These are phyloP conservation scores for Globisporangium nunn DNA, from an alignment of 352 stramenopile species.

Conservation along the genomic window DNA sequence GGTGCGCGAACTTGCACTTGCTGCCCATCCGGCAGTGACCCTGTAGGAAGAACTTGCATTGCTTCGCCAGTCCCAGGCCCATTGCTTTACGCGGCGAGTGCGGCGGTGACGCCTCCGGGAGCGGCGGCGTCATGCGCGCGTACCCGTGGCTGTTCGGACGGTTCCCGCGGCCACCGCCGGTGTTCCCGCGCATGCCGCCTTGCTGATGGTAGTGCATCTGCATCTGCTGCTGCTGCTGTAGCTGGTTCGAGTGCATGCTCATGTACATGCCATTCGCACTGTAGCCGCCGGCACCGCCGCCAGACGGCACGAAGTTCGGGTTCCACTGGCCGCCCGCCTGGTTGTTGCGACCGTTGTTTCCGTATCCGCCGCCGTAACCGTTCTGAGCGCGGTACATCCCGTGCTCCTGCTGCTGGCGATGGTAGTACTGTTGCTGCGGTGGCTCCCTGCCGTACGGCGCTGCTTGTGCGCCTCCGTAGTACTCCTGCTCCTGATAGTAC, in stretches of 20 bases:
- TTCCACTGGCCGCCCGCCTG: conserved; percentile 30
- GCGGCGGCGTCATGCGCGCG: conserved; percentile 45
- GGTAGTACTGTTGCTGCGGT: conserved; percentile 15
- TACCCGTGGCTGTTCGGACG: conserved; percentile 20
- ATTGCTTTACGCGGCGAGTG: conserved; percentile 49
- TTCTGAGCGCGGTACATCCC: conserved; percentile 13
- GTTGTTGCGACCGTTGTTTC: conserved; percentile 1
- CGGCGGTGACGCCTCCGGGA: conserved; percentile 51
- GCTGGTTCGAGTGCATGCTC: conserved; percentile 23
- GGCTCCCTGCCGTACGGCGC: conserved; percentile 4
- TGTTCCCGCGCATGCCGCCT: conserved; percentile 24
- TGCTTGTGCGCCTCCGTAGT: conserved; percentile 20
- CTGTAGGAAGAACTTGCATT: conserved; percentile 83
- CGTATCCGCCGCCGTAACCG: conserved; percentile 5
- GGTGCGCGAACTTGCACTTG: conserved; percentile 84
- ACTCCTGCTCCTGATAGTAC: conserved; percentile 44
- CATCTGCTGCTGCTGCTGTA: conserved; percentile 22
- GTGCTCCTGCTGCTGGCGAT: conserved; percentile 33
- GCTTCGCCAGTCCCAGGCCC: conserved; percentile 51
- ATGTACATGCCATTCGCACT: conserved; percentile 42
- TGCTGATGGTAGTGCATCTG: conserved; percentile 37
- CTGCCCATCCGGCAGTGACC: conserved; percentile 79
- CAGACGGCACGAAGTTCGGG: conserved; percentile 14
- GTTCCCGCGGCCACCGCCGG: conserved; percentile 16
- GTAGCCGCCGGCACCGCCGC: neutral